Evolutionary conservation across 306 rosid species (phyloP), one percentile per base, ranked within the genome.

Genomic region (Myrica gale): DNA sequence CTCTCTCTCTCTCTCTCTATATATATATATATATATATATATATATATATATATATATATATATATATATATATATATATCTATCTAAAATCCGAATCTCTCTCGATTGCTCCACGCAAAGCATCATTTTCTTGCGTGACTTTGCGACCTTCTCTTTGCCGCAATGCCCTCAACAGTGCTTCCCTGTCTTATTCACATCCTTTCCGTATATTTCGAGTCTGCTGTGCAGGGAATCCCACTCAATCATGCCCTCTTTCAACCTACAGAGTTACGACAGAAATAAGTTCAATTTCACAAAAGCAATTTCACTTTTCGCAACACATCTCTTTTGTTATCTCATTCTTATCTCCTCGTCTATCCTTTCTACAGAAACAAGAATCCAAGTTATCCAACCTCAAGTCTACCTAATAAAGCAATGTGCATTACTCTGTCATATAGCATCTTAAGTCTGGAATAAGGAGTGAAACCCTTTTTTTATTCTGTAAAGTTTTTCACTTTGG

Each of bases 51-150:
- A 54, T 37, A 32, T 32, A 0, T 32, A 2, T 32, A 0, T 26
- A 26, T 52, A 0, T 67, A 37, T 77, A 66, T 26, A 54, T 37
- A 32, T 32, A 0, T 32, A 2, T 32, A 0, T 26, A 26, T n/a
- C n/a, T n/a, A n/a, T n/a, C 78, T 58, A 26, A 78, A 76, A 56
- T 82, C 21, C 32, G 86, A 85, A 80, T 82, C 87, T 83, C 79
- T 84, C 81, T 89, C 88, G 81, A 85, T 86, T 82, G 88, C 90
- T 79, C 81, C 95, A 83, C 77, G 85, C 85, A 82, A 82, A 73
- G 81, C 87, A 88, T 84, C 87, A 92, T 87, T 85, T 71, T 84
- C 83, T 72, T 78, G 79, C 60, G 86, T 80, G 88, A 78, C 91
- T 63, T 84, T 72, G 78, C 76, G 66, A 74, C 61, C 68, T 70